Percentiles rank a stretch among this genome's conserved stretches.
Evolutionary conservation across 176 grass and related monocot genomes (phyloP).

Genomic region (Leersia perrieri): DNA sequence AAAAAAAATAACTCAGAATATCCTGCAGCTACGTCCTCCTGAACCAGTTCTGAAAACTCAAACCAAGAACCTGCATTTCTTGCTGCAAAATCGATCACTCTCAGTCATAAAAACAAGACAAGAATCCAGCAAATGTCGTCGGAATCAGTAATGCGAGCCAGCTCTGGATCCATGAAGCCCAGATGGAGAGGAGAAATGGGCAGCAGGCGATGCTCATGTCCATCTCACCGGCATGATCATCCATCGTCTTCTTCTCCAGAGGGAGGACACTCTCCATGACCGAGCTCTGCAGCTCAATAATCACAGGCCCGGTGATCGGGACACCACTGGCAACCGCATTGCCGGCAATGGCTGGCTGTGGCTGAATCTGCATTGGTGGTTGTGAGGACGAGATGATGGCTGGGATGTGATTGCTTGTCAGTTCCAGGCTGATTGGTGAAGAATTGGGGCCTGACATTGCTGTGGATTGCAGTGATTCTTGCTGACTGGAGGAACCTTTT

Average conservation of each 20-base stretch:
- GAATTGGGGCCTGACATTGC: no score
- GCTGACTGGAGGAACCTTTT: slow-evolving; percentile 29
- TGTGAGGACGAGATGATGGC: no score
- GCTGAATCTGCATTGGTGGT: background rate
- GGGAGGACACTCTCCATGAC: background rate
- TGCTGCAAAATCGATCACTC: background rate
- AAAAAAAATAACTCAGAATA: background rate
- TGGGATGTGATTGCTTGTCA: no score
- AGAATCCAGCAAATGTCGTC: slow-evolving; percentile 24
- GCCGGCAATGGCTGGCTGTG: background rate
- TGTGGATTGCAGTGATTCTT: background rate
- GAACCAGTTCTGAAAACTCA: background rate
- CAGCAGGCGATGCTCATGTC: background rate
- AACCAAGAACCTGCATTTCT: no score
- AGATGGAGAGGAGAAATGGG: slow-evolving; percentile 23
- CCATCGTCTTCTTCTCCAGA: no score
- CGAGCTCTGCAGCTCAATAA: slow-evolving; percentile 1
- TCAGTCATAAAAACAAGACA: slow-evolving; percentile 38
- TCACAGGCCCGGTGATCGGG: background rate
- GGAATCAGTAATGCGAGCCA: slow-evolving; percentile 2
- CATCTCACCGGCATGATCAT: slow-evolving; percentile 8
- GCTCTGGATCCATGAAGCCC: slow-evolving; percentile 13
- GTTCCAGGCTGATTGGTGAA: no score
- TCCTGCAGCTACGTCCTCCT: background rate
- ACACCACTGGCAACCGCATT: background rate